Evolutionary conservation across 805 yeast species (phyloP).

Genomic region (Ogataea populi-albae): DNA sequence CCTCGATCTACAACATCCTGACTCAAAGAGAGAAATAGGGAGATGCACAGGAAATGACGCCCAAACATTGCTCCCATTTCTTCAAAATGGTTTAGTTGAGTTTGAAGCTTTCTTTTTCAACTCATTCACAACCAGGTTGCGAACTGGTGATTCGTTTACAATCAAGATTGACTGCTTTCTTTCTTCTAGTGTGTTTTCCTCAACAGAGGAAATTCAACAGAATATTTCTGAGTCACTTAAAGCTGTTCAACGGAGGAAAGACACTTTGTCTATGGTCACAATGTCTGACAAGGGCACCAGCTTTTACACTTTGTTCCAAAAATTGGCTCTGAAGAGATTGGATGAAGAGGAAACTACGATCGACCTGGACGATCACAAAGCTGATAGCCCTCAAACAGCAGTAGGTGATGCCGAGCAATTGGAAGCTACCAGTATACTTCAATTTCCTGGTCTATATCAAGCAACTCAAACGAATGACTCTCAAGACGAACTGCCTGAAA

Average conservation of each 20-base stretch:
- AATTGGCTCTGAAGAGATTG: slow-evolving; percentile 9
- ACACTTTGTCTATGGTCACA: background rate
- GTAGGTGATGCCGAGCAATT: slow-evolving; percentile 18
- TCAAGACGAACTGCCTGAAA: slow-evolving; percentile 60
- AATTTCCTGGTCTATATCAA: slow-evolving; percentile 69
- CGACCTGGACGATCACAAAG: background rate
- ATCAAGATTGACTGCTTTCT: slow-evolving; percentile 69
- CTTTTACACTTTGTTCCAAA: slow-evolving; percentile 16
- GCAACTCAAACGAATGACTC: slow-evolving; percentile 48
- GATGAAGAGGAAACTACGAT: slow-evolving; percentile 15
- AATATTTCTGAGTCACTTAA: slow-evolving; percentile 35
- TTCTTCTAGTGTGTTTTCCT: slow-evolving; percentile 7
- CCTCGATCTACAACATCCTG: slow-evolving; percentile 10
- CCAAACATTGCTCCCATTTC: slow-evolving; percentile 58
- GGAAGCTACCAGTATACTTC: slow-evolving; percentile 44
- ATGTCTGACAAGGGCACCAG: slow-evolving; percentile 5
- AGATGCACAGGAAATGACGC: slow-evolving; percentile 72
- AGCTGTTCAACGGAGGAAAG: slow-evolving; percentile 2
- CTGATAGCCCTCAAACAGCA: slow-evolving; percentile 1
- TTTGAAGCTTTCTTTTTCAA: slow-evolving; percentile 59
- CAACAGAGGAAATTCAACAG: background rate
- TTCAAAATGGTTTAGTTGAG: slow-evolving; percentile 51
- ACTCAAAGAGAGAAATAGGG: slow-evolving; percentile 61
- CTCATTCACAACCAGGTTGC: slow-evolving; percentile 50
- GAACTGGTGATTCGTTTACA: slow-evolving; percentile 74